Evolutionary conservation across 176 grass and related monocot genomes (phyloP).

Genomic region (Chrysopogon serrulatus): DNA sequence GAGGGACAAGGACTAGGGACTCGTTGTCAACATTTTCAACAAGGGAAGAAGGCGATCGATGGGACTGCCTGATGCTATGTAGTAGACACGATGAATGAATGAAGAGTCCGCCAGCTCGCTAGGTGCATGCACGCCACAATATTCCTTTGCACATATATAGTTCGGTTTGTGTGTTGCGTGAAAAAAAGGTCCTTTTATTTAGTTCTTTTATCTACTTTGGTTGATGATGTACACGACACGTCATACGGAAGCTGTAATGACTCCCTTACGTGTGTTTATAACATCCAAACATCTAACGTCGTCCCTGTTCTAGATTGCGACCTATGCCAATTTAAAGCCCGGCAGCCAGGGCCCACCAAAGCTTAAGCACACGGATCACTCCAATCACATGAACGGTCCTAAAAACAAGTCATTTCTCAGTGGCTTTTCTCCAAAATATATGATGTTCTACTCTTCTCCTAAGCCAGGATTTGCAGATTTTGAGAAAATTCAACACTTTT

Average conservation of each 20-base stretch:
- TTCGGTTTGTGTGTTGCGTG: not conserved
- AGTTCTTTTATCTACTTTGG: not conserved
- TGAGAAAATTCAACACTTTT: too few species aligned
- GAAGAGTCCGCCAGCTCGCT: not conserved
- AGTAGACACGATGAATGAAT: too few species aligned
- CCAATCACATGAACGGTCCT: not conserved
- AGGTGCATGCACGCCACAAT: not conserved
- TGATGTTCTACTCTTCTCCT: too few species aligned
- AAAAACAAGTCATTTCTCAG: not conserved
- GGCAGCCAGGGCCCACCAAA: not conserved
- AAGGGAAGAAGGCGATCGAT: not conserved
- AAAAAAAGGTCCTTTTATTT: not conserved
- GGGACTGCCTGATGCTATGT: not conserved
- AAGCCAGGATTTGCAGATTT: too few species aligned
- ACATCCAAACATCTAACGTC: not conserved
- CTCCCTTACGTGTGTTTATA: slow-evolving; percentile 7
- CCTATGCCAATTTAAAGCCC: slow-evolving; percentile 5
- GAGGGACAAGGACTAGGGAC: not conserved
- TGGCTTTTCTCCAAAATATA: not conserved
- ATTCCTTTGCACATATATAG: not conserved
- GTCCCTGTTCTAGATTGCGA: not conserved
- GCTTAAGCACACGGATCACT: not conserved
- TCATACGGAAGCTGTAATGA: not conserved
- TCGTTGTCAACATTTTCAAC: not conserved
- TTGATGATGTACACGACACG: not conserved